Evolutionary conservation across 768 basidiomycete species (phyloP).

Genomic region (Arthromyces matolae): DNA sequence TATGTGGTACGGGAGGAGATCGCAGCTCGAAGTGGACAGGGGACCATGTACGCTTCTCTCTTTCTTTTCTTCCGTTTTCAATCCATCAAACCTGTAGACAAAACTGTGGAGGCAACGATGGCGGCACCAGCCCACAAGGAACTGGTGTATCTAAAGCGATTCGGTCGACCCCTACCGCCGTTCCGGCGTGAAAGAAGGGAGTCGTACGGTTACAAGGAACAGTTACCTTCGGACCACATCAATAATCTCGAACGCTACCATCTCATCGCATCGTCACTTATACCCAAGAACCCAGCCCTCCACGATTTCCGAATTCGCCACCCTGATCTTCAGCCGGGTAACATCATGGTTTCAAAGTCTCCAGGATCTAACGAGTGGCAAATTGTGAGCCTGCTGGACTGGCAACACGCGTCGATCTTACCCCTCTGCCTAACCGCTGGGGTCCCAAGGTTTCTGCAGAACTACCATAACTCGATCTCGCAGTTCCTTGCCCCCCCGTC

Average conservation of each 20-base stretch:
- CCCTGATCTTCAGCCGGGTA: background rate
- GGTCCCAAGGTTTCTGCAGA: background rate
- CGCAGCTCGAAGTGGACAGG: too few relatives aligned
- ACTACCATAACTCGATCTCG: background rate
- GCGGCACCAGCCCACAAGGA: background rate
- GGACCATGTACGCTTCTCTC: too few relatives aligned
- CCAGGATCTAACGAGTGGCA: background rate
- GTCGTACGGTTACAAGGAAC: constrained; percentile 13
- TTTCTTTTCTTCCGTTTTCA: too few relatives aligned
- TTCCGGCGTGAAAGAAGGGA: constrained; percentile 38
- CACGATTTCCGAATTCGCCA: background rate
- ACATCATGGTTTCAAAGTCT: background rate
- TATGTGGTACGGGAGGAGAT: too few relatives aligned
- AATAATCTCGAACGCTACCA: background rate
- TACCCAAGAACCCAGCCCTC: constrained; percentile 11
- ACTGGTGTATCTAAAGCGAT: constrained; percentile 40
- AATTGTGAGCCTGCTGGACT: constrained; percentile 19
- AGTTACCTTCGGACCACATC: constrained; percentile 11
- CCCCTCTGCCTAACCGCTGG: constrained; percentile 44
- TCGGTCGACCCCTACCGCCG: constrained; percentile 44
- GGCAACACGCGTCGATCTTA: too few relatives aligned
- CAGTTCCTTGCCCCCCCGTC: constrained; percentile 1
- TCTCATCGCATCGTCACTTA: constrained; percentile 34
- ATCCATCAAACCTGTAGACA: too few relatives aligned
- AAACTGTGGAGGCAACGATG: background rate